Conservation (phyloP, 1,139 yeast genomes). For the Blastobotrys capitulatus region DNA sequence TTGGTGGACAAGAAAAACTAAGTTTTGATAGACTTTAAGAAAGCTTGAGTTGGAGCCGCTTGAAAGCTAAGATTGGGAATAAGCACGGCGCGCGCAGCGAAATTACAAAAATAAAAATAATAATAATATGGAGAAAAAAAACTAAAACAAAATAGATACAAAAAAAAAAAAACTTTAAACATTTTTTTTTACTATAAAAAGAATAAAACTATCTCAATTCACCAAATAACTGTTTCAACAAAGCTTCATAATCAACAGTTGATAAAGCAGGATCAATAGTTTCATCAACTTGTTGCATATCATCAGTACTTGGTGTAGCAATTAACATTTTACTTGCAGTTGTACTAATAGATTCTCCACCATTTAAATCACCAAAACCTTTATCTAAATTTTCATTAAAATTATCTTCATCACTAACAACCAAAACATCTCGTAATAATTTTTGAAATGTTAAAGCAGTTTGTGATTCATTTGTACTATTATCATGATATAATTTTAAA, state of each 20-base stretch:
- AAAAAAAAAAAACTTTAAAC: neutral
- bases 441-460: neutral
- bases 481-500: neutral
- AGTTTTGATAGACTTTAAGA: too few relatives aligned
- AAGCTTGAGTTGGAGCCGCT: too few relatives aligned
- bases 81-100: too few relatives aligned
- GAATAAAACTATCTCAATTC: neutral
- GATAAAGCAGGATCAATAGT: conserved; percentile 10
- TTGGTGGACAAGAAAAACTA: too few relatives aligned
- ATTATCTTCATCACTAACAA: neutral
- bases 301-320: neutral
- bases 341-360: neutral
- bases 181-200: neutral
- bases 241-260: conserved; percentile 13
- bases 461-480: neutral
- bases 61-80: too few relatives aligned
- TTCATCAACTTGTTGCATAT: neutral
- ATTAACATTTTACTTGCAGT: neutral
- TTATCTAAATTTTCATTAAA: neutral
- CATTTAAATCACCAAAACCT: too few relatives aligned
- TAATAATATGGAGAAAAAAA: too few relatives aligned
- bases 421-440: conserved; percentile 1
- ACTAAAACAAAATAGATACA: neutral
- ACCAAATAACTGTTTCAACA: conserved; percentile 13
- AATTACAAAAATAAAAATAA: too few relatives aligned